Evolutionary conservation across 768 basidiomycete species (phyloP).

Genomic region (Lactarius psammicola): DNA sequence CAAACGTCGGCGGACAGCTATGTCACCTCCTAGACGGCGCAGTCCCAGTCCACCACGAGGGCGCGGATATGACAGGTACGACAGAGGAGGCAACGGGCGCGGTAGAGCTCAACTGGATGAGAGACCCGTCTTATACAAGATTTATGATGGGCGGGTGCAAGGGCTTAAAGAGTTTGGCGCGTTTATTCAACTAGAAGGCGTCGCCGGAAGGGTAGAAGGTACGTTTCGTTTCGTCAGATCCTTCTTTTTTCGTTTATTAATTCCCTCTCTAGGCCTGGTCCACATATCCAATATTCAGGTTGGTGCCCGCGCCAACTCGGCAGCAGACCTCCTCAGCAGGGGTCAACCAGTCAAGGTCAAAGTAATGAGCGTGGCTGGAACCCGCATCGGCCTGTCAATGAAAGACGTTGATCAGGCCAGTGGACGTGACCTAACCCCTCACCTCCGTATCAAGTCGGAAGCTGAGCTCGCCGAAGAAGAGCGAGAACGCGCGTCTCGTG

Average conservation of each 20-base stretch:
- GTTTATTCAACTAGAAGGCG: conserved; percentile 86
- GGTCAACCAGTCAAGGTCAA: conserved; percentile 92
- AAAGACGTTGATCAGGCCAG: conserved; percentile 94
- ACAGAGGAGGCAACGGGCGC: conserved; percentile 43
- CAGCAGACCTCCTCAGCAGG: conserved; percentile 81
- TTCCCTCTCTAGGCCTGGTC: conserved; percentile 72
- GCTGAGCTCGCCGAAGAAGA: conserved; percentile 86
- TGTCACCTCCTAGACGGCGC: conserved; percentile 46
- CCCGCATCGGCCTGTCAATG: conserved; percentile 85
- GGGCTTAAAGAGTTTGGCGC: conserved; percentile 95
- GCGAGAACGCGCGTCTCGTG: conserved; percentile 54
- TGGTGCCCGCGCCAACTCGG: conserved; percentile 81
- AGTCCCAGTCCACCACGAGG: conserved; percentile 63
- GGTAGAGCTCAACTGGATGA: conserved; percentile 62
- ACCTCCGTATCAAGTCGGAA: conserved; percentile 91
- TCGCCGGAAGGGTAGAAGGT: conserved; percentile 88
- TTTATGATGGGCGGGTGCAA: conserved; percentile 84
- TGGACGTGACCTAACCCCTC: conserved; percentile 90
- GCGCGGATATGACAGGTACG: conserved; percentile 46
- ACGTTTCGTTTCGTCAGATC: conserved; percentile 33
- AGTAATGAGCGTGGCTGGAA: conserved; percentile 89
- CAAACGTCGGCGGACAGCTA: conserved; percentile 60
- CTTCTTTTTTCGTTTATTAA: conserved; percentile 14
- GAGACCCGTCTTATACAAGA: conserved; percentile 86
- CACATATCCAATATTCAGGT: conserved; percentile 92